A percentile compares a stretch with the other conserved stretches of the same genome.
phyloP scores from a whole-genome alignment of 2,329 filamentous ascomycete species.

The Colletotrichum zoysiae region DNA sequence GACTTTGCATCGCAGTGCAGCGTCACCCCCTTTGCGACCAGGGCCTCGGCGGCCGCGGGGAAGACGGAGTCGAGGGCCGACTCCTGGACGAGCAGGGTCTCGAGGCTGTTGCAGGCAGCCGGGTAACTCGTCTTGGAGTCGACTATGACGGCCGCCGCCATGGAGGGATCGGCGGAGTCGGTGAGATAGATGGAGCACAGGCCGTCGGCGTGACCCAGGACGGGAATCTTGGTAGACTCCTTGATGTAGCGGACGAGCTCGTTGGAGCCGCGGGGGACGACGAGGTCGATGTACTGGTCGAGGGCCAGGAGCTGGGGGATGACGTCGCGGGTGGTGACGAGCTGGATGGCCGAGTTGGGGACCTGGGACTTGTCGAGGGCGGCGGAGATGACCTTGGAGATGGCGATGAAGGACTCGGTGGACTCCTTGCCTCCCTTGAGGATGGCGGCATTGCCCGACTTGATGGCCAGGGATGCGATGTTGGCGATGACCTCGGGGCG shows the following conservation, averaged over 20 bases:
- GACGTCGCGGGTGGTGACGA: conserved; percentile 92
- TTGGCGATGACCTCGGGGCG: conserved; percentile 98
- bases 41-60: conserved; percentile 77
- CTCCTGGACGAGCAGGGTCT: conserved; percentile 89
- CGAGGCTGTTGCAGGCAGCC: conserved; percentile 94
- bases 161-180: conserved; percentile 77
- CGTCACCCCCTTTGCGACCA: conserved; percentile 82
- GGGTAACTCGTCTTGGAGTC: conserved; percentile 97
- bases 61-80: conserved; percentile 72
- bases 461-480: conserved; percentile 94
- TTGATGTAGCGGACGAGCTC: conserved; percentile 93
- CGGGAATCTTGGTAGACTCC: conserved; percentile 90
- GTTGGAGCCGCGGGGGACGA: conserved; percentile 92
- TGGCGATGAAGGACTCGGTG: conserved; percentile 92
- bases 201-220: conserved; percentile 95
- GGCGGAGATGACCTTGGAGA: conserved; percentile 84
- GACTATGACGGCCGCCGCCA: conserved; percentile 81
- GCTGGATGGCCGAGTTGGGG: conserved; percentile 88
- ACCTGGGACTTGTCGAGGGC: conserved; percentile 81
- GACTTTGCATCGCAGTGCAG: conserved; percentile 82
- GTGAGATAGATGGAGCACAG: conserved; percentile 91
- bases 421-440: conserved; percentile 97
- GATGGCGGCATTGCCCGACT: conserved; percentile 97
- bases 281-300: conserved; percentile 91
- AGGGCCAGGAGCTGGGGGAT: conserved; percentile 89